phyloP scores from a whole-genome alignment of 768 basidiomycete species.

The Mrakia gelida region DNA sequence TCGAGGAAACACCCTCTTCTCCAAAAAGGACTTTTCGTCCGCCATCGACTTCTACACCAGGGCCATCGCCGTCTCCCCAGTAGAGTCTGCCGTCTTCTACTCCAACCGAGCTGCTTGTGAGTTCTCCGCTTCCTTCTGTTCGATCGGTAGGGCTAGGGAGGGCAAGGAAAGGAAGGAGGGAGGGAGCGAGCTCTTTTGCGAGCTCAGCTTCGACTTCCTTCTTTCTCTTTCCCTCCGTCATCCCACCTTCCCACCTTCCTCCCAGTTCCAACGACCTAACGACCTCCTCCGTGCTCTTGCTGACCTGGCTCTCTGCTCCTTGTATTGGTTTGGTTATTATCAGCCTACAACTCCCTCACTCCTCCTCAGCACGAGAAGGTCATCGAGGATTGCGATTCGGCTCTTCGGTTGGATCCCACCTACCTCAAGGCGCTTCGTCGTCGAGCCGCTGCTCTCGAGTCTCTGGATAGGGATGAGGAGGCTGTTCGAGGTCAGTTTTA shows the following conservation, averaged over 20 bases:
- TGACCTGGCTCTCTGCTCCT: background rate
- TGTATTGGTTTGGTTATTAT: background rate
- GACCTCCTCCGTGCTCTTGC: background rate
- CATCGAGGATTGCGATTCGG: conserved; percentile 81
- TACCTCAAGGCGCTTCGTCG: conserved; percentile 83
- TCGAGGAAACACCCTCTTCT: conserved; percentile 29
- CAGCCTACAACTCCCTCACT: conserved; percentile 29
- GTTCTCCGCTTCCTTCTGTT: conserved; percentile 39
- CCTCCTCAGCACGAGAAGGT: conserved; percentile 79
- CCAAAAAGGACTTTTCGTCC: conserved; percentile 22
- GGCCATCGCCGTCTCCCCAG: conserved; percentile 49
- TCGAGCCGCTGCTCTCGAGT: conserved; percentile 78
- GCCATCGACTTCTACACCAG: conserved; percentile 46
- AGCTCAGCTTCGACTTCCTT: conserved; percentile 9
- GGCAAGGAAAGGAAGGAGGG: background rate
- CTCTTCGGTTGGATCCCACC: conserved; percentile 70
- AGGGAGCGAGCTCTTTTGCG: background rate
- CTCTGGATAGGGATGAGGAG: conserved; percentile 66
- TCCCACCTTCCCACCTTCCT: background rate
- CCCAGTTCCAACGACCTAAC: background rate
- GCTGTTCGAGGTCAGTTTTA: conserved; percentile 64
- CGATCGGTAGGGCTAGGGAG: background rate
- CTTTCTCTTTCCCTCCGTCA: background rate
- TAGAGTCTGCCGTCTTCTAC: conserved; percentile 84
- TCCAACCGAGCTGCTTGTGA: conserved; percentile 94